phyloP scores from a whole-genome alignment of 495 filamentous ascomycete species.

The Durotheca rogersii region DNA sequence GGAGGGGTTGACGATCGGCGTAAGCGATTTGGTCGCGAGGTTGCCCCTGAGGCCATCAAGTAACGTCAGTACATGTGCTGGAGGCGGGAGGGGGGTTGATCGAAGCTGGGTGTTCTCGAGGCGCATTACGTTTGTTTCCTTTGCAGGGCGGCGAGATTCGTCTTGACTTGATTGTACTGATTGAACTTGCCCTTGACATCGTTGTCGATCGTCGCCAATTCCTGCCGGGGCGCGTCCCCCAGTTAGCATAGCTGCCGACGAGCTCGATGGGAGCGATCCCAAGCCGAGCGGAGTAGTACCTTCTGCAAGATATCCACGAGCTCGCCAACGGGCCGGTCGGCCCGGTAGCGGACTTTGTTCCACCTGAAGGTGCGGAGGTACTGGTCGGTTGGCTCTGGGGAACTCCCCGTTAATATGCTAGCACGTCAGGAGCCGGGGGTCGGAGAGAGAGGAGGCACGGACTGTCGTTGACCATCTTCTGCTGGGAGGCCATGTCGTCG shows the following conservation, averaged over 20 bases:
- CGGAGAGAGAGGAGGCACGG: slow-evolving; percentile 37
- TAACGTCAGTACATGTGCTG: slow-evolving; percentile 3
- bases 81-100: too few species aligned
- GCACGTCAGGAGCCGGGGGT: background rate
- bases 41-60: slow-evolving; percentile 65
- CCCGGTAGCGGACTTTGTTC: slow-evolving; percentile 96
- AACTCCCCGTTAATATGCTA: slow-evolving; percentile 1
- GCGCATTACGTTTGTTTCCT: slow-evolving; percentile 75
- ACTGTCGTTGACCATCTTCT: slow-evolving; percentile 98
- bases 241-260: slow-evolving; percentile 15
- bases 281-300: slow-evolving; percentile 48
- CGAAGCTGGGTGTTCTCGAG: too few species aligned
- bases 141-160: slow-evolving; percentile 73
- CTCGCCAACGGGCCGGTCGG: slow-evolving; percentile 83
- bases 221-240: slow-evolving; percentile 48
- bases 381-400: slow-evolving; percentile 82
- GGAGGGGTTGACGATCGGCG: slow-evolving; percentile 77
- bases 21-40: slow-evolving; percentile 88
- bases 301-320: slow-evolving; percentile 84
- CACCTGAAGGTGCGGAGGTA: slow-evolving; percentile 87
- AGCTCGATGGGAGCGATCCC: background rate
- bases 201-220: slow-evolving; percentile 83
- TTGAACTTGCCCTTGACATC: slow-evolving; percentile 91
- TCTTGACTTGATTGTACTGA: slow-evolving; percentile 89
- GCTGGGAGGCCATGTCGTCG: slow-evolving; percentile 75